Percentiles rank a stretch among this genome's conserved stretches.
These are phyloP conservation scores for Pyrenochaeta sp. DNA, from an alignment of 2,329 filamentous ascomycete genomes.

Conservation along the genomic window DNA sequence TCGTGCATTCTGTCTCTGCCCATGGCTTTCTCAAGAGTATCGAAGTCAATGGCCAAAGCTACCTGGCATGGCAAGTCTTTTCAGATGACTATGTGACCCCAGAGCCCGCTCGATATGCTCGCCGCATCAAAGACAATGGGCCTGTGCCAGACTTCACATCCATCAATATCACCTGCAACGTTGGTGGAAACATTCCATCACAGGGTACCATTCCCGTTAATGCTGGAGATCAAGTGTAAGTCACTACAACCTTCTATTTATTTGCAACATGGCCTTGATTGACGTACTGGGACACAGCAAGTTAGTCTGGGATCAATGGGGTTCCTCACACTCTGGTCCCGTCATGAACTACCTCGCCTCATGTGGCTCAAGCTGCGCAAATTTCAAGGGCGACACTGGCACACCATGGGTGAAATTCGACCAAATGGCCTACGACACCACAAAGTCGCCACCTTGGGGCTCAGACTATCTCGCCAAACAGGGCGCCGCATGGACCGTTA, in stretches of 20 bases:
- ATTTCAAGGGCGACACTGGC: conserved; percentile 46
- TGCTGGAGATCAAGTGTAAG: conserved; percentile 32
- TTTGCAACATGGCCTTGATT: background rate
- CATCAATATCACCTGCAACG: conserved; percentile 28
- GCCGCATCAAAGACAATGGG: conserved; percentile 23
- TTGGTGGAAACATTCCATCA: conserved; percentile 31
- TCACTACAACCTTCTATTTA: background rate
- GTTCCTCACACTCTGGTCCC: conserved; percentile 45
- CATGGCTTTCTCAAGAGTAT: conserved; percentile 24
- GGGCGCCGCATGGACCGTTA: conserved; percentile 45
- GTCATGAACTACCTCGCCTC: conserved; percentile 51
- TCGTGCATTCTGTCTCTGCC: too few relatives aligned
- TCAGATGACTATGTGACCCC: conserved; percentile 25
- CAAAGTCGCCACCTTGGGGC: conserved; percentile 44
- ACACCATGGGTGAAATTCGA: conserved; percentile 52
- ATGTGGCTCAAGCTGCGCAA: conserved; percentile 41
- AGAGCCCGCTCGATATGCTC: conserved; percentile 21
- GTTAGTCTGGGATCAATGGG: conserved; percentile 45
- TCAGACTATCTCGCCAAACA: conserved; percentile 46
- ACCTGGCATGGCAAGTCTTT: conserved; percentile 25
- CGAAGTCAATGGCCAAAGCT: conserved; percentile 19
- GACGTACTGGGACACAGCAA: conserved; percentile 18
- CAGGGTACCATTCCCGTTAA: conserved; percentile 29
- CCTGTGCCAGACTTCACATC: conserved; percentile 27
- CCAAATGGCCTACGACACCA: conserved; percentile 43